Evolutionary conservation across 202 grass and related monocot genomes (phyloP).

Genomic region (Carex sylvatica): DNA sequence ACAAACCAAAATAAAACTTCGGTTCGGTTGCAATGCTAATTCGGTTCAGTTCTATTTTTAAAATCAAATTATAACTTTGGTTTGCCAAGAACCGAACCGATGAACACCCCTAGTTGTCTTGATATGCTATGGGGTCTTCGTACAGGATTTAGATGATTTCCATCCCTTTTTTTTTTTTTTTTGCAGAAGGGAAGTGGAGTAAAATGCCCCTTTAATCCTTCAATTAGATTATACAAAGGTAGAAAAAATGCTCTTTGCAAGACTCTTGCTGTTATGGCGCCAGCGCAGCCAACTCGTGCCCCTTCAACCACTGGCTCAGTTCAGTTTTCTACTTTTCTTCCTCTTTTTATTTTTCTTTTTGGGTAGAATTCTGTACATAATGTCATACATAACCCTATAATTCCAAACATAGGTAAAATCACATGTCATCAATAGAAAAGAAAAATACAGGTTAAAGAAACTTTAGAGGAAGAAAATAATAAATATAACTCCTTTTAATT

Average conservation of each 20-base stretch:
- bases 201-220: slow-evolving; percentile 6
- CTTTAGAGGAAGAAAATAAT: neutral
- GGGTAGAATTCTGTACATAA: neutral
- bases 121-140: neutral
- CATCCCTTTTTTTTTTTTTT: neutral
- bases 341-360: neutral
- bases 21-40: too few species aligned
- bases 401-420: neutral
- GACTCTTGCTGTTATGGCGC: slow-evolving; percentile 43
- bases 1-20: too few species aligned
- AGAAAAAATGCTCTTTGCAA: slow-evolving; percentile 6
- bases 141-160: neutral
- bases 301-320: slow-evolving; percentile 74
- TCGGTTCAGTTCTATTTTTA: too few species aligned
- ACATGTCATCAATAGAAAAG: neutral
- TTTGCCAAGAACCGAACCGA: too few species aligned
- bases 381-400: neutral
- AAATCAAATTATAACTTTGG: too few species aligned
- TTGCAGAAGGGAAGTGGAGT: slow-evolving; percentile 48
- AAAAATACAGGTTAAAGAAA: neutral
- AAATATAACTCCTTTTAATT: neutral
- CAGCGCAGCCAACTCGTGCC: slow-evolving; percentile 38
- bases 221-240: slow-evolving; percentile 31
- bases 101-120: too few species aligned
- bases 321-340: slow-evolving; percentile 1